phyloP scores from a whole-genome alignment of 345 rosid species.

The Leavenworthia alabamica region DNA sequence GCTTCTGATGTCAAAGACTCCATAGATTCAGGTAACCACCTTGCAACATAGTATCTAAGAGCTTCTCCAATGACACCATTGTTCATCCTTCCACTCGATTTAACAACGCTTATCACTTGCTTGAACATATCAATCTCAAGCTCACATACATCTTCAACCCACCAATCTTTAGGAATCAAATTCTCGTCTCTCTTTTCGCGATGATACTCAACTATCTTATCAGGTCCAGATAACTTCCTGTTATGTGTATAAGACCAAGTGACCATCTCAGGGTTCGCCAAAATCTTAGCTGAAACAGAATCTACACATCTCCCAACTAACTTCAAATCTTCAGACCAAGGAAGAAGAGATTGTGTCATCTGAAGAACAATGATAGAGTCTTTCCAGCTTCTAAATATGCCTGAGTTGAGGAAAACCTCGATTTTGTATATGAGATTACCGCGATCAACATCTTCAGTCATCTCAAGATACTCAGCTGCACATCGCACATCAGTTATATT shows the following conservation, averaged over 20 bases:
- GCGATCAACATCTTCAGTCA: slow-evolving; percentile 76
- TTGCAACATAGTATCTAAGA: slow-evolving; percentile 55
- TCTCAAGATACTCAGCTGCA: slow-evolving; percentile 88
- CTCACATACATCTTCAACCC: slow-evolving; percentile 93
- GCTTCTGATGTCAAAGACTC: slow-evolving; percentile 49
- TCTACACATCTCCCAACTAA: slow-evolving; percentile 79
- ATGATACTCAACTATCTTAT: slow-evolving; percentile 39
- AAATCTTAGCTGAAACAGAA: slow-evolving; percentile 75
- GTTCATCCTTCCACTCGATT: slow-evolving; percentile 76
- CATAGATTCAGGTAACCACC: slow-evolving; percentile 76
- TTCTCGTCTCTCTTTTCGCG: slow-evolving; percentile 42
- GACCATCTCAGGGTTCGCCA: slow-evolving; percentile 58
- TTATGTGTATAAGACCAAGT: slow-evolving; percentile 88
- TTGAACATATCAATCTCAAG: slow-evolving; percentile 72
- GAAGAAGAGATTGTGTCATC: slow-evolving; percentile 66
- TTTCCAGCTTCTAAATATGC: slow-evolving; percentile 88
- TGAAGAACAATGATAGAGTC: slow-evolving; percentile 92
- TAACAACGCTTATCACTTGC: slow-evolving; percentile 54
- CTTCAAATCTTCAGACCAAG: slow-evolving; percentile 87
- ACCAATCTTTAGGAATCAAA: slow-evolving; percentile 81
- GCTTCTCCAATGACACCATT: slow-evolving; percentile 65
- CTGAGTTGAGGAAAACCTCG: slow-evolving; percentile 79
- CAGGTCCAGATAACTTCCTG: slow-evolving; percentile 52
- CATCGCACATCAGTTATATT: slow-evolving; percentile 82
- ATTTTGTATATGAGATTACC: slow-evolving; percentile 77